phyloP scores from a whole-genome alignment of 2,329 filamentous ascomycete species.

The Pseudogymnoascus sp. region DNA sequence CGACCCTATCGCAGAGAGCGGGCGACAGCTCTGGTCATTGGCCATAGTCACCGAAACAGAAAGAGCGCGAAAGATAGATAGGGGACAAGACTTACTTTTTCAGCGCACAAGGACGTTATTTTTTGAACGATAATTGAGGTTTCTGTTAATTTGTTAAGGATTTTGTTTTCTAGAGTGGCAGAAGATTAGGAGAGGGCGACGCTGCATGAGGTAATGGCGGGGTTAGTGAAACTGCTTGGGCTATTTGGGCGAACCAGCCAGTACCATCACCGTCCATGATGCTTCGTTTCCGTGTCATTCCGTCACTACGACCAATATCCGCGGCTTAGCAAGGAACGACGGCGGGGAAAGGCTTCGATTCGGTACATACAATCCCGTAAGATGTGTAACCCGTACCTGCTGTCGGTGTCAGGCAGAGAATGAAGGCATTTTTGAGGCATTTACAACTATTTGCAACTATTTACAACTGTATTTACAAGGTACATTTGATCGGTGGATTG shows the following conservation, averaged over 20 bases:
- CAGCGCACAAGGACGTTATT: background rate
- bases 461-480: background rate
- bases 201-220: constrained; percentile 1
- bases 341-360: background rate
- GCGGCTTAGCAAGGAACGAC: background rate
- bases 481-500: background rate
- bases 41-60: background rate
- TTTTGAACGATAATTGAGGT: background rate
- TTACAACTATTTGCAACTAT: background rate
- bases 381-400: background rate
- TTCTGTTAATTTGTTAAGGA: background rate
- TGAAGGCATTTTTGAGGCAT: background rate
- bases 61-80: constrained; percentile 1
- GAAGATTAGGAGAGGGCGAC: background rate
- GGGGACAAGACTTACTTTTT: background rate
- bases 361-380: background rate
- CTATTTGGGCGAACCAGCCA: background rate
- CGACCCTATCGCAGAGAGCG: background rate
- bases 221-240: background rate
- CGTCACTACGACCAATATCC: constrained; percentile 1
- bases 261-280: constrained; percentile 1
- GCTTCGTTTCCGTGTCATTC: constrained; percentile 7
- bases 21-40: background rate
- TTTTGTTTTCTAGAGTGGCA: background rate
- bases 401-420: background rate